Conservation (phyloP, 306 rosid species). For the Begonia peltatifolia region DNA sequence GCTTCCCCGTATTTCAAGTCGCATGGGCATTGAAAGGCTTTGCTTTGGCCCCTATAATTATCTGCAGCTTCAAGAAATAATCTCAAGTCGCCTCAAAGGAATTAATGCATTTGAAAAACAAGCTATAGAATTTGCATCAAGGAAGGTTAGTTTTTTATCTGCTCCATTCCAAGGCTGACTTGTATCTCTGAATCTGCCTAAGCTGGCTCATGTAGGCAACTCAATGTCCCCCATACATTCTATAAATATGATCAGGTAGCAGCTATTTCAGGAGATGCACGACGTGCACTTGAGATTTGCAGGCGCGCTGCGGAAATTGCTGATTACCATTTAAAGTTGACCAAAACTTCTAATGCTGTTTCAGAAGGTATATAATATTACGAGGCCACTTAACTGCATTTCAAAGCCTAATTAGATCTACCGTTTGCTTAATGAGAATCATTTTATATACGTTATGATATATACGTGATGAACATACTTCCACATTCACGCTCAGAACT, state of each 20-base stretch:
- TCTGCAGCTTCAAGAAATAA: conserved; percentile 92
- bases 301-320: conserved; percentile 90
- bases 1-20: conserved; percentile 97
- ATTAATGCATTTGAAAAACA: conserved; percentile 74
- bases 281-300: conserved; percentile 90
- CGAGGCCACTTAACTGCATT: too few relatives aligned
- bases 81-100: conserved; percentile 75
- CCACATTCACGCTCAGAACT: too few relatives aligned
- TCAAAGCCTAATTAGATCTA: too few relatives aligned
- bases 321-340: conserved; percentile 50
- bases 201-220: conserved; percentile 2
- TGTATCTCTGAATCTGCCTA: conserved; percentile 7
- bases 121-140: conserved; percentile 80
- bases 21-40: conserved; percentile 93
- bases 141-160: conserved; percentile 41
- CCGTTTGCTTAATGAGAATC: too few relatives aligned
- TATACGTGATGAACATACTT: too few relatives aligned
- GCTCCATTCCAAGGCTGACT: conserved; percentile 7
- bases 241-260: conserved; percentile 52
- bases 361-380: conserved; percentile 30
- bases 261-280: conserved; percentile 95
- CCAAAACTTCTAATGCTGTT: conserved; percentile 22
- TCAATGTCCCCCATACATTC: conserved; percentile 8
- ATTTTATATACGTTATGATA: too few relatives aligned
- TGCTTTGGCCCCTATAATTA: conserved; percentile 91